Conservation (phyloP, 306 rosid genomes). For the Acacia acuminata region DNA sequence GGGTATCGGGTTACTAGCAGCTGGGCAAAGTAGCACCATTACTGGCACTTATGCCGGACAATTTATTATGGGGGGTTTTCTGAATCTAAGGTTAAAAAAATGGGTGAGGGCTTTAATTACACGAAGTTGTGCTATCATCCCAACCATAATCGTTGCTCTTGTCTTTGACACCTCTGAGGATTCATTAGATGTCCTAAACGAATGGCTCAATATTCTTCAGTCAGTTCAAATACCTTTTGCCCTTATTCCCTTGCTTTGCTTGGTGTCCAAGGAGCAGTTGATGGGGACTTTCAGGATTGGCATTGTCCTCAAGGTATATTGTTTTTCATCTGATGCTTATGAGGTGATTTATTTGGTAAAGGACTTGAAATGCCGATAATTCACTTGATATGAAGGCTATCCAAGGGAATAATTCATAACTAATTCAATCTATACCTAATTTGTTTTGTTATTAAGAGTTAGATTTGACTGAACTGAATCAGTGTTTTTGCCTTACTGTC, state of each 20-base stretch:
- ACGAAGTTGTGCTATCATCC: constrained; percentile 85
- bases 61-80: constrained; percentile 97
- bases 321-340: constrained; percentile 20
- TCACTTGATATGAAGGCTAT: constrained; percentile 1
- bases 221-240: constrained; percentile 98
- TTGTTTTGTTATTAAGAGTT: not conserved
- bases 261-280: constrained; percentile 87
- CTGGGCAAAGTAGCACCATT: constrained; percentile 96
- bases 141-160: constrained; percentile 93
- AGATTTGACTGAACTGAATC: not conserved
- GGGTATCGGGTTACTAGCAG: constrained; percentile 95
- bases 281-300: constrained; percentile 92
- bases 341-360: constrained; percentile 13
- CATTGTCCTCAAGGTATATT: constrained; percentile 62
- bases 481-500: not conserved
- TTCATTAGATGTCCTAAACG: constrained; percentile 70
- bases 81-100: constrained; percentile 82
- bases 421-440: not conserved
- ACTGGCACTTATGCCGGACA: constrained; percentile 99
- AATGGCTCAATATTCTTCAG: constrained; percentile 98
- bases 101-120: constrained; percentile 93
- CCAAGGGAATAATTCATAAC: constrained; percentile 7
- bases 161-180: constrained; percentile 66
- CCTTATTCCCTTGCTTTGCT: constrained; percentile 87
- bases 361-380: constrained; percentile 21